phyloP scores from a whole-genome alignment of 495 filamentous ascomycete species.

The Daldinia decipiens region DNA sequence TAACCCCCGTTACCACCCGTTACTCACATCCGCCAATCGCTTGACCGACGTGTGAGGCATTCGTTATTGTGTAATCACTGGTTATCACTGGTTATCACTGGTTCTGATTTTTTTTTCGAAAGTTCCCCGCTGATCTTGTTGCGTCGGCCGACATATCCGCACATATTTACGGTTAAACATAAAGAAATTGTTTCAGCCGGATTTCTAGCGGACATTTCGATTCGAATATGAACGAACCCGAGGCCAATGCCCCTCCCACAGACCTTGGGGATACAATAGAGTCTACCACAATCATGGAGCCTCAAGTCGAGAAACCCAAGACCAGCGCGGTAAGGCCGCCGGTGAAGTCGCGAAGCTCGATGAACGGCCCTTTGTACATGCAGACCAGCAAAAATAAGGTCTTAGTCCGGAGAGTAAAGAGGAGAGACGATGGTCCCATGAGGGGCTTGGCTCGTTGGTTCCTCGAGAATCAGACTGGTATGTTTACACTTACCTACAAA shows the following conservation, averaged over 20 bases:
- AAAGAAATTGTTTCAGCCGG: neutral
- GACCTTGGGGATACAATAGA: constrained; percentile 23
- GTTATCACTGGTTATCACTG: constrained; percentile 19
- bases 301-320: constrained; percentile 41
- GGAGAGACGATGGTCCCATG: constrained; percentile 57
- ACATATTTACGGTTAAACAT: constrained; percentile 1
- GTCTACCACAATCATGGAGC: constrained; percentile 30
- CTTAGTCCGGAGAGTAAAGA: constrained; percentile 58
- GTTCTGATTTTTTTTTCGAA: constrained; percentile 20
- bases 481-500: constrained; percentile 29
- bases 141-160: constrained; percentile 35
- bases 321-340: constrained; percentile 44
- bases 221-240: constrained; percentile 37
- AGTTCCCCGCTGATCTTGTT: constrained; percentile 14
- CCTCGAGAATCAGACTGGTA: constrained; percentile 65
- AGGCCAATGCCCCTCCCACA: constrained; percentile 24
- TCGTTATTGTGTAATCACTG: constrained; percentile 26
- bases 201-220: constrained; percentile 17
- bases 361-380: constrained; percentile 62
- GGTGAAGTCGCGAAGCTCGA: constrained; percentile 49
- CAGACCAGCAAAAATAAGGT: constrained; percentile 57
- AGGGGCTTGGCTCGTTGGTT: constrained; percentile 59
- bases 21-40: constrained; percentile 1
- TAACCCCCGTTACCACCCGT: neutral
- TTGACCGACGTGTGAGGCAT: constrained; percentile 19